These are phyloP conservation scores for Smallanthus sonchifolius DNA, from an alignment of 129 eudicot genomes.

Conservation along the genomic window DNA sequence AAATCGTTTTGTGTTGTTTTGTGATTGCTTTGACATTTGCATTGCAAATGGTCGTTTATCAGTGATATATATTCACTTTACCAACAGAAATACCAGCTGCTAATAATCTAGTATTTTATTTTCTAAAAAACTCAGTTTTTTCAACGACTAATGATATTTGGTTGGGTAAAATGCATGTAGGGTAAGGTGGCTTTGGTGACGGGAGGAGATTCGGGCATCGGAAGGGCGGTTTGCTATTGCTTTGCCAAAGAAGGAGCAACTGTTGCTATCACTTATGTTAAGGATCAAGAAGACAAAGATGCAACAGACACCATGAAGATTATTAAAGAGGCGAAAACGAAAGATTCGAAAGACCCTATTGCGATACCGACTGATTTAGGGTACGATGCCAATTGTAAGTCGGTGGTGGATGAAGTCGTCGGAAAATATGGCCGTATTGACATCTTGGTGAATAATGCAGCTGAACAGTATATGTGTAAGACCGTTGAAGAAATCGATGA, in stretches of 20 bases:
- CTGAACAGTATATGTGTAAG: constrained; percentile 51
- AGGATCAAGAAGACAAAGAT: constrained; percentile 74
- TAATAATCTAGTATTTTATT: no score
- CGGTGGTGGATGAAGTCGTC: constrained; percentile 58
- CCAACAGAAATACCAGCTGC: no score
- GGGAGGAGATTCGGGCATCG: constrained; percentile 88
- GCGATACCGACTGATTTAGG: constrained; percentile 56
- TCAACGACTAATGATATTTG: not conserved
- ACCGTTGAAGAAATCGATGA: constrained; percentile 70
- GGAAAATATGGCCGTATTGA: constrained; percentile 52
- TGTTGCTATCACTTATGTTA: constrained; percentile 74
- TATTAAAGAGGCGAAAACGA: constrained; percentile 31
- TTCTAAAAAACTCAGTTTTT: no score
- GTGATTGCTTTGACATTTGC: no score
- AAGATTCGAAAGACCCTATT: constrained; percentile 56
- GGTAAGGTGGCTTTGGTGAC: constrained; percentile 80
- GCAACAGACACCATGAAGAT: constrained; percentile 50
- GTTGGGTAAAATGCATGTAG: constrained; percentile 25
- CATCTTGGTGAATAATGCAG: constrained; percentile 64
- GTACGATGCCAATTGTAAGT: constrained; percentile 59
- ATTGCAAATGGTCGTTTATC: no score
- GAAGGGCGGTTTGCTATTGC: constrained; percentile 60
- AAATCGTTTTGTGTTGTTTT: no score
- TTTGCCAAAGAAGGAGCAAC: constrained; percentile 72
- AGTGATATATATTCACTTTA: no score